Conservation (phyloP, 768 basidiomycete genomes). For the Hericium coralloides region DNA sequence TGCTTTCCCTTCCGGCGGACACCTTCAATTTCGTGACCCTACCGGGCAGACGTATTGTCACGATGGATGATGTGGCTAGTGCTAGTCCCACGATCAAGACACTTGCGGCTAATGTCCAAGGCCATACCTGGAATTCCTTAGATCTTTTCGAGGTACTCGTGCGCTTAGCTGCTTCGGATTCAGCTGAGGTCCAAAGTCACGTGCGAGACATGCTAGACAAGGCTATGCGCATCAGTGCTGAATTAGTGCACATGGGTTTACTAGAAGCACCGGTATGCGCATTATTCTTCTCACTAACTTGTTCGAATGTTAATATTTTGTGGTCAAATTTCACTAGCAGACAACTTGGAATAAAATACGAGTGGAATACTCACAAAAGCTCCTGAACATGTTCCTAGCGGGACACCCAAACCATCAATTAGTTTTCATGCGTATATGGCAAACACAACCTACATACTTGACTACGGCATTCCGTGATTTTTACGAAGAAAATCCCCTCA, state of each 20-base stretch:
- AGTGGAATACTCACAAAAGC: constrained; percentile 75
- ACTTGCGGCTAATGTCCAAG: constrained; percentile 83
- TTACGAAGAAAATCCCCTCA: constrained; percentile 85
- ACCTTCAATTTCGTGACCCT: constrained; percentile 90
- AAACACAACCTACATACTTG: constrained; percentile 79
- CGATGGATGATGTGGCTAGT: constrained; percentile 77
- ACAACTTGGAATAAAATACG: constrained; percentile 84
- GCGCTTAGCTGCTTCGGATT: constrained; percentile 66
- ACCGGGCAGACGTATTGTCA: constrained; percentile 75
- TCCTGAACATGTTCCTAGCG: constrained; percentile 83
- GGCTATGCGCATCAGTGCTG: constrained; percentile 87
- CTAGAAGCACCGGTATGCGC: constrained; percentile 81
- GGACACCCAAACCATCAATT: constrained; percentile 94
- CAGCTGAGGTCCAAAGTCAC: constrained; percentile 57
- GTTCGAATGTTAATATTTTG: constrained; percentile 9
- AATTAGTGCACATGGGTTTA: constrained; percentile 88
- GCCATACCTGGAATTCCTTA: constrained; percentile 89
- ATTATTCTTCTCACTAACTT: not conserved
- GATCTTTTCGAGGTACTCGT: constrained; percentile 86
- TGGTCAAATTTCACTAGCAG: constrained; percentile 34
- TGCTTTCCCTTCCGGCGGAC: constrained; percentile 83
- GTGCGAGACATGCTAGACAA: constrained; percentile 92
- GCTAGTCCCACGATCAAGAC: constrained; percentile 90
- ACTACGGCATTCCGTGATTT: constrained; percentile 86
- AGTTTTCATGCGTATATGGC: constrained; percentile 95